Evolutionary conservation across 805 yeast genomes (phyloP), one percentile per base, ranked within the genome.

Genomic region (Lachancea thermotolerans): DNA sequence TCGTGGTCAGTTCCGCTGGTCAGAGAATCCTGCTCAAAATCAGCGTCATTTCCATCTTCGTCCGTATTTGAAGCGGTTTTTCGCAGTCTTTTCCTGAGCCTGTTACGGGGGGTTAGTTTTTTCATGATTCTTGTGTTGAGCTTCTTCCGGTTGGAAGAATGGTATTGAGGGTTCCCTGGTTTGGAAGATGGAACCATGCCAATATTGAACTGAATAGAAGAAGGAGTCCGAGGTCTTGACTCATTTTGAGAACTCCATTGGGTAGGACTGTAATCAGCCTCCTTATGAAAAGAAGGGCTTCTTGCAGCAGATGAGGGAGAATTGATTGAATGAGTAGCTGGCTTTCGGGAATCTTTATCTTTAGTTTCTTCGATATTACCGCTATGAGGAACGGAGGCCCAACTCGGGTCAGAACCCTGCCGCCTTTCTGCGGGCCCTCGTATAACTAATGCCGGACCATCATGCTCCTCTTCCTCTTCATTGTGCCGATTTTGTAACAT

Each of bases 381-480:
- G 33, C 33, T 33, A 18, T 15, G 37, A 4, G 31, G 10, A 10
- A 35, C 33, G 15, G 43, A 40, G 32, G 38, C 15, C n/a, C 25
- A 15, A n/a, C 37, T 15, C 2, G 43, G 7, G 25, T 8, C 27
- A 15, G 33, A 9, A 7, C 34, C 43, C 7, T 11, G 31, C 15
- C 37, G 12, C 43, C 53, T 41, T 38, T 51, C 55, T 30, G 55
- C 49, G 25, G 98, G 96, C 0, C 93, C 82, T 48, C 75, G 75
- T 37, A 89, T 82, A 7, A 82, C 78, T 31, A 88, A 64, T 1
- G 91, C 89, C 4, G 91, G 93, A 0, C 91, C 95, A 32, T 81
- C 78, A 31, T 79, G 82, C 32, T 73, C 77, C 15, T 46, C 55
- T 34, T 62, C 59, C 18, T 59, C 63, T n/a, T 65, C 67, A 18